phyloP scores from a whole-genome alignment of 2,329 filamentous ascomycete genomes.

The Teratosphaeria pseudoeucalypti region DNA sequence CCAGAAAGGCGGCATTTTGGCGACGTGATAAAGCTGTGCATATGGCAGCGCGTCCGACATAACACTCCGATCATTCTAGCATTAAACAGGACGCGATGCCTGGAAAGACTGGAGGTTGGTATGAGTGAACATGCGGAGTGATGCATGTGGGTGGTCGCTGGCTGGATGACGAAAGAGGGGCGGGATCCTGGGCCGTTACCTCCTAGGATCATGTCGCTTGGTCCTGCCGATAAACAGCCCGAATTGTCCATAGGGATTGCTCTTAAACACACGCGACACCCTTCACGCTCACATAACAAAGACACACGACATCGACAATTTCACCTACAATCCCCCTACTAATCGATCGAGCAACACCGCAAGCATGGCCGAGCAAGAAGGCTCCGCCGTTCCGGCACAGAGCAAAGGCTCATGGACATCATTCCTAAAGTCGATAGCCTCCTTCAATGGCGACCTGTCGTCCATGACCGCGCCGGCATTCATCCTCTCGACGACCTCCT shows the following conservation, averaged over 20 bases:
- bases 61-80: no score
- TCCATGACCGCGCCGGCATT: slow-evolving; percentile 48
- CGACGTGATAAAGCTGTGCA: no score
- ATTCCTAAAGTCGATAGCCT: slow-evolving; percentile 44
- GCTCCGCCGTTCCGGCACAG: slow-evolving; percentile 35
- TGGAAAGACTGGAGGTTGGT: not conserved
- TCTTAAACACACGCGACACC: not conserved
- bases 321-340: slow-evolving; percentile 29
- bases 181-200: not conserved
- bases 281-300: not conserved
- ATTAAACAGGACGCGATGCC: no score
- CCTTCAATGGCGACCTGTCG: slow-evolving; percentile 47
- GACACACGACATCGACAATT: not conserved
- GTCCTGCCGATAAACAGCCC: not conserved
- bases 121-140: not conserved
- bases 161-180: not conserved
- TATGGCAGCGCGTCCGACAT: no score
- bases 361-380: slow-evolving; percentile 33
- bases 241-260: not conserved
- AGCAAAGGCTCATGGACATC: slow-evolving; percentile 39
- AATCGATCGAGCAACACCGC: slow-evolving; percentile 68
- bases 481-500: slow-evolving; percentile 44
- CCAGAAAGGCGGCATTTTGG: no score
- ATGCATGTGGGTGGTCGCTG: not conserved
- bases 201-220: not conserved